Conservation (phyloP, 2,329 filamentous ascomycete species). For the Dothideomycetes sp. region DNA sequence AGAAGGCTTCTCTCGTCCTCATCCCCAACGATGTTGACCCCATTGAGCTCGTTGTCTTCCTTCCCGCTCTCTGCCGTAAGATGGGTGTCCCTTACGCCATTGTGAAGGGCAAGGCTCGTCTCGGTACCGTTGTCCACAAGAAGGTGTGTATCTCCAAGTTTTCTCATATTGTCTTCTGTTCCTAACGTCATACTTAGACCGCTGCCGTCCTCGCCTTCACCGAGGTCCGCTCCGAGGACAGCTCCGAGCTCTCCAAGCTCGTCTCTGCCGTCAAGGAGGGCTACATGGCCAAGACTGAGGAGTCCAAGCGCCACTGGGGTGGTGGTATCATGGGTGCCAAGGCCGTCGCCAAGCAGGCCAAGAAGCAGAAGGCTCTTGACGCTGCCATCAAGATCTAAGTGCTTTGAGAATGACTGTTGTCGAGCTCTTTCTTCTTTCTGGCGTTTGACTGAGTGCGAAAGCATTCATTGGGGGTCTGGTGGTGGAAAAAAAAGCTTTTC, state of each 20-base stretch:
- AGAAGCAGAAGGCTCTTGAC: conserved; percentile 93
- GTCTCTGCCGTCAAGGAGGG: conserved; percentile 95
- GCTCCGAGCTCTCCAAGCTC: conserved; percentile 95
- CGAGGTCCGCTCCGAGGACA: conserved; percentile 96
- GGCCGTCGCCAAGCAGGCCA: conserved; percentile 67
- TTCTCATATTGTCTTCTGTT: background rate
- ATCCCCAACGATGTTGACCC: conserved; percentile 99
- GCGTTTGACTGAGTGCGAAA: conserved; percentile 3
- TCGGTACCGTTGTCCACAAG: conserved; percentile 99
- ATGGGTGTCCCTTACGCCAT: conserved; percentile 99
- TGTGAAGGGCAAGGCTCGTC: conserved; percentile 98
- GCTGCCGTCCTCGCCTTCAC: conserved; percentile 91
- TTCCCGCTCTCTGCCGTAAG: conserved; percentile 98
- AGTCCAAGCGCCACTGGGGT: conserved; percentile 88
- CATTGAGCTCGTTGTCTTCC: conserved; percentile 98
- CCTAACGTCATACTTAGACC: conserved; percentile 53
- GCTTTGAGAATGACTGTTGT: conserved; percentile 12
- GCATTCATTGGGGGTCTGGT: conserved; percentile 4
- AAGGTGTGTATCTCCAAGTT: conserved; percentile 59
- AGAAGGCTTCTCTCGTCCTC: conserved; percentile 97
- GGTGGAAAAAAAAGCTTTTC: conserved; percentile 14
- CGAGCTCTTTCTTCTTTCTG: background rate
- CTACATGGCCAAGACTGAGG: conserved; percentile 92
- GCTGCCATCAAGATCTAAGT: conserved; percentile 93
- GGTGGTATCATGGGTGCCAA: conserved; percentile 99